phyloP scores from a whole-genome alignment of 1,284 basidiomycete species.

The Naganishia sp. region DNA sequence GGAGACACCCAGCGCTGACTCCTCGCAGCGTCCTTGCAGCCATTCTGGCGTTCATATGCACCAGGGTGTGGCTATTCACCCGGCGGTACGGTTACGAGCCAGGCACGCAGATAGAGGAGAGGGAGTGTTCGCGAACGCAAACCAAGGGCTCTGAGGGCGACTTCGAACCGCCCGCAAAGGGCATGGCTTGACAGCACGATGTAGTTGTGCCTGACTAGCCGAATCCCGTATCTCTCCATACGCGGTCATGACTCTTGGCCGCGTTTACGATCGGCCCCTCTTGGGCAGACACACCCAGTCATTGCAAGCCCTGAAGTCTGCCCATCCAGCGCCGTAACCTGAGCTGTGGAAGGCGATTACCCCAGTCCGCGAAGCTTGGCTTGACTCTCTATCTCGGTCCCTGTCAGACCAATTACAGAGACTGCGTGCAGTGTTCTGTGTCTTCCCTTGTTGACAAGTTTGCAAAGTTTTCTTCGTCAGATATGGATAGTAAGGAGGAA shows the following conservation, averaged over 20 bases:
- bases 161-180: too few relatives aligned
- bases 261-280: background rate
- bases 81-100: conserved; percentile 9
- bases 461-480: background rate
- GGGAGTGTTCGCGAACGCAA: background rate
- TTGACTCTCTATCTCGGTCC: background rate
- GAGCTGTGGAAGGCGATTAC: conserved; percentile 20
- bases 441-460: background rate
- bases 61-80: conserved; percentile 1
- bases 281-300: conserved; percentile 14
- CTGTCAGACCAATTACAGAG: background rate
- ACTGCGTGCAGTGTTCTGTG: background rate
- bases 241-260: too few relatives aligned
- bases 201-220: too few relatives aligned
- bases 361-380: background rate
- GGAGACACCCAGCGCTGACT: background rate
- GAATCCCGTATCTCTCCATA: too few relatives aligned
- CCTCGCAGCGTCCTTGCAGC: background rate
- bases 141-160: background rate
- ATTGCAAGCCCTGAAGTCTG: conserved; percentile 17
- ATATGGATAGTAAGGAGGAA: conserved; percentile 15
- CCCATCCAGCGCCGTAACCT: conserved; percentile 18
- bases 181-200: too few relatives aligned
- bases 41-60: conserved; percentile 4
- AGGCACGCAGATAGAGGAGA: background rate